Evolutionary conservation across 2,329 filamentous ascomycete species (phyloP), one percentile per base, ranked within the genome.

Genomic region (Delphinella strobiligena): DNA sequence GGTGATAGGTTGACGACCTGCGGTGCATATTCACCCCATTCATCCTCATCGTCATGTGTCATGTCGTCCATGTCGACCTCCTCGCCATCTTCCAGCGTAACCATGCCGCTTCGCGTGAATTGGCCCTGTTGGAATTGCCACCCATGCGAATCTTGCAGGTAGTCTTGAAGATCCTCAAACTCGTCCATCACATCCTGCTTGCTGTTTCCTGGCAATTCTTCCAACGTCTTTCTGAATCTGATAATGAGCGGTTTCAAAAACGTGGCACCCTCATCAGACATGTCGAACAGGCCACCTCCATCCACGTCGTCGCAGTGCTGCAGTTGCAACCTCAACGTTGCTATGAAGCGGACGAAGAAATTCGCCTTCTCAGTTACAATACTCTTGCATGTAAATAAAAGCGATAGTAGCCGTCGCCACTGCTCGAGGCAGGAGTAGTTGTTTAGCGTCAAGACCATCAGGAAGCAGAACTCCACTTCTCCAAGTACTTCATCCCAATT

Each of bases 391-490:
- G 74, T 79, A 36, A 80, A 59, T 5, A 78, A 58, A 17, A 80
- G 55, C 1, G 59, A 59, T 8, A 80, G 56, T 9, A 80, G 47
- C 29, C 76, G 60, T 51, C 75, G 78, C 76, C 76, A 80, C 51
- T 80, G 75, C 52, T 79, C 74, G 3, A 79, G 58, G 49, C 75
- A 79, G 2, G 74, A 78, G 52, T 72, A 78, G 51, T 80, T 80
- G 61, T 76, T 76, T 45, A 80, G 60, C 4, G 74, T 77, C 43
- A 80, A 51, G 2, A 75, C 64, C 70, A 75, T 78, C 8, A 79
- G 55, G 48, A 80, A 80, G 22, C 66, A 67, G 49, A 79, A 75
- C 47, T 80, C 74, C 40, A 80, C 50, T 49, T 80, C 76, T 12
- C 74, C 76, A 11, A 80, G 53, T 10, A 63, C 54, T 37, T 56